phyloP scores from a whole-genome alignment of 441 rosid species.

The Kokia cookei region DNA sequence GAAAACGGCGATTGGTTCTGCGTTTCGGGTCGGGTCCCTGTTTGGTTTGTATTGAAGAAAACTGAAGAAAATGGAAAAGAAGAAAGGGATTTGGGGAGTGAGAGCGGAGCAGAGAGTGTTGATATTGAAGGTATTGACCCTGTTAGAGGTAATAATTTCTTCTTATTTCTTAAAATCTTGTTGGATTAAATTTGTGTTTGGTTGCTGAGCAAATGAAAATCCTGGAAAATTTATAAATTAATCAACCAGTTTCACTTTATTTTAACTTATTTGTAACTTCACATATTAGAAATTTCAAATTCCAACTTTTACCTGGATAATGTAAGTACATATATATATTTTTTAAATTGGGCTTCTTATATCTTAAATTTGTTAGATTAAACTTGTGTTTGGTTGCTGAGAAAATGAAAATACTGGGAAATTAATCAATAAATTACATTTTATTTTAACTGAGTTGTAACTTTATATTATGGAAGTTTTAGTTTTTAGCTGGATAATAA shows the following conservation, averaged over 20 bases:
- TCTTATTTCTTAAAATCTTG: neutral
- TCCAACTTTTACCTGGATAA: neutral
- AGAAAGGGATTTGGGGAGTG: conserved; percentile 14
- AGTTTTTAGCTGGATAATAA: neutral
- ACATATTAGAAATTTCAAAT: too few relatives aligned
- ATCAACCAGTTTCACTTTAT: neutral
- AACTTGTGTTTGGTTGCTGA: neutral
- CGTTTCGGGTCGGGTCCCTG: conserved; percentile 40
- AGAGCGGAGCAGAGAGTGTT: conserved; percentile 21
- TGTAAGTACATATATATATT: neutral
- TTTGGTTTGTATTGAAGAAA: conserved; percentile 51
- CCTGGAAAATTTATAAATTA: neutral
- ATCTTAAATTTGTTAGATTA: neutral
- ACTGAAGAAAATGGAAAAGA: conserved; percentile 19
- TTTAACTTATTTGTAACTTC: neutral
- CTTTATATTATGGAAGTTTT: neutral
- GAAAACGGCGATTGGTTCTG: conserved; percentile 52
- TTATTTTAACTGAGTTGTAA: neutral
- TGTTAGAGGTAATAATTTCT: conserved; percentile 43
- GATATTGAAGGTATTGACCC: conserved; percentile 42
- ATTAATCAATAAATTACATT: neutral
- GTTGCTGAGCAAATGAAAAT: neutral
- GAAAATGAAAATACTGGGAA: neutral
- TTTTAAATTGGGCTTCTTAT: neutral
- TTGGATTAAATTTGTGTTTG: neutral